Conservation (phyloP, 345 rosid species). For the Salix viminalis region DNA sequence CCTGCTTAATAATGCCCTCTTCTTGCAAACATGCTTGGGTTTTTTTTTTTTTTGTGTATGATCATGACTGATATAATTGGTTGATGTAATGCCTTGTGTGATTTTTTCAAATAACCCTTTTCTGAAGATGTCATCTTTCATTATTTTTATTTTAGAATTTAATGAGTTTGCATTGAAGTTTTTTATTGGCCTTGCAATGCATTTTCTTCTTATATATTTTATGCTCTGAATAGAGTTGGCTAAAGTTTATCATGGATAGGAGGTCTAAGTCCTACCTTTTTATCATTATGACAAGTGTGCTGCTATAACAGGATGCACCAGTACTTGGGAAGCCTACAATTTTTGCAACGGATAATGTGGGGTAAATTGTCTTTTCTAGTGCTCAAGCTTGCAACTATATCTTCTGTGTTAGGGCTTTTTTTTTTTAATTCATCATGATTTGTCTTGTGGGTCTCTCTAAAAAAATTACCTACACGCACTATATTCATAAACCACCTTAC, state of each 20-base stretch:
- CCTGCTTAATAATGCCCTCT: no score
- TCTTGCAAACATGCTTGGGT: no score
- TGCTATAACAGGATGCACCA: slow-evolving; percentile 72
- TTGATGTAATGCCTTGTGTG: no score
- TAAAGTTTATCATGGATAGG: no score
- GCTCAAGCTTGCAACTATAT: not conserved
- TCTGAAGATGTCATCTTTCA: not conserved
- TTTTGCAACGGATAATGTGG: slow-evolving; percentile 42
- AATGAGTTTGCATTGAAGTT: no score
- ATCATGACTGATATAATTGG: no score
- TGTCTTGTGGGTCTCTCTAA: not conserved
- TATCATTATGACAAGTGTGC: slow-evolving; percentile 5
- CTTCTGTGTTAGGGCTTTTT: not conserved
- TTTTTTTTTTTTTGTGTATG: no score
- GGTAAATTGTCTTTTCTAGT: slow-evolving; percentile 49
- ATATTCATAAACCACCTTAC: no score
- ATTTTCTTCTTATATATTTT: no score
- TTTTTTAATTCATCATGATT: not conserved
- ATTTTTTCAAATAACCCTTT: not conserved
- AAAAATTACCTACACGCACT: not conserved
- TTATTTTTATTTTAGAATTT: no score
- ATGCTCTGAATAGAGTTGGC: no score
- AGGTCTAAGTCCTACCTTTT: not conserved
- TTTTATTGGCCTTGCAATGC: not conserved
- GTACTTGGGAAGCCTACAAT: slow-evolving; percentile 77